A percentile compares a stretch with the other conserved stretches of the same genome.
Conservation (phyloP, 495 filamentous ascomycete species). For the Gamarada debralockiae region DNA sequence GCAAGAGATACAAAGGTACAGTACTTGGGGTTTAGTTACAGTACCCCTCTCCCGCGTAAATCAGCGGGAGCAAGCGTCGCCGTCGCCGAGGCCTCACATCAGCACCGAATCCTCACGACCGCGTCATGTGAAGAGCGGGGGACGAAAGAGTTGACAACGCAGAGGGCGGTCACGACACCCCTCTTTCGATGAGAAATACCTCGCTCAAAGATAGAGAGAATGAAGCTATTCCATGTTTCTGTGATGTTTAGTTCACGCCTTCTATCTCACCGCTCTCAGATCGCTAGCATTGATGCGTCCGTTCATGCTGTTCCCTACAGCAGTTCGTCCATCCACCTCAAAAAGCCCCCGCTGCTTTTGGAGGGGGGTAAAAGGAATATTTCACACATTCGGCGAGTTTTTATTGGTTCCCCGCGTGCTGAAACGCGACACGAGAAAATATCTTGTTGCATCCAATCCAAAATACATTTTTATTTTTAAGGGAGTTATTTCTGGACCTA, state of each 20-base stretch:
- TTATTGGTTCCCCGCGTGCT: constrained; percentile 8
- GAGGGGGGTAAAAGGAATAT: not conserved
- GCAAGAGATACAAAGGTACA: not conserved
- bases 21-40: not conserved
- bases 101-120: no score
- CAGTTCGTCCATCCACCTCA: not conserved
- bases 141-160: not conserved
- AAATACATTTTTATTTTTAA: no score
- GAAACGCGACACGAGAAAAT: constrained; percentile 9
- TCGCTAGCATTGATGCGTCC: not conserved
- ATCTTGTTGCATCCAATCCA: no score
- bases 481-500: no score
- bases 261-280: not conserved
- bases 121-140: no score
- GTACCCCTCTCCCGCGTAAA: not conserved
- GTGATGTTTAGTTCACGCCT: not conserved
- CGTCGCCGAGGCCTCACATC: no score
- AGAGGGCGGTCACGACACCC: constrained; percentile 5
- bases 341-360: constrained; percentile 15
- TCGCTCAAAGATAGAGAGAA: not conserved
- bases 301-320: not conserved
- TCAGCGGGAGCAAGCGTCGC: not conserved
- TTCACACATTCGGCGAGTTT: constrained; percentile 16
- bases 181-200: not conserved
- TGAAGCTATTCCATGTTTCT: not conserved